These are phyloP conservation scores for Pseudogymnoascus sp. DNA, from an alignment of 2,329 filamentous ascomycete genomes.

Conservation along the genomic window DNA sequence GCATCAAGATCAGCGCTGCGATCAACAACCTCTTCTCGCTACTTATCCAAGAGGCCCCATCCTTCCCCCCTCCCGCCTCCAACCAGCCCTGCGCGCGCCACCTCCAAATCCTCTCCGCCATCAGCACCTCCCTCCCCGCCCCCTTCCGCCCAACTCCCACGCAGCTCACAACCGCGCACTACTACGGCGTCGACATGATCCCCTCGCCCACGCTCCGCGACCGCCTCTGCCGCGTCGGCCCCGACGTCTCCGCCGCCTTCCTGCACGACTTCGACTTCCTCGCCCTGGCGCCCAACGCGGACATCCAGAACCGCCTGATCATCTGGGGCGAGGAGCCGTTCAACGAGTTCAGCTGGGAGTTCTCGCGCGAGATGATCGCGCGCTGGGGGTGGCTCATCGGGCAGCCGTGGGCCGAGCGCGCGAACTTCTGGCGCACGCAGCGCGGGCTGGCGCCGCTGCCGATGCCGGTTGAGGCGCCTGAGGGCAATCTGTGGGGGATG, in stretches of 20 bases:
- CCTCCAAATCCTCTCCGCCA: constrained; percentile 23
- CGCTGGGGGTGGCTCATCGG: constrained; percentile 36
- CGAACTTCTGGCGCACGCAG: constrained; percentile 36
- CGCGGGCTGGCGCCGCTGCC: constrained; percentile 20
- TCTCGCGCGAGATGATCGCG: constrained; percentile 33
- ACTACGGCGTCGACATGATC: constrained; percentile 36
- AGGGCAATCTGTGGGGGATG: not conserved
- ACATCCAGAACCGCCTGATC: constrained; percentile 27
- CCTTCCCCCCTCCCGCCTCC: constrained; percentile 28
- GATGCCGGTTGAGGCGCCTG: not conserved
- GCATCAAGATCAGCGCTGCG: constrained; percentile 29
- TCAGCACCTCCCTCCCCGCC: constrained; percentile 29
- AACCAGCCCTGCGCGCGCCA: constrained; percentile 24
- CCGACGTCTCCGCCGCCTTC: constrained; percentile 33
- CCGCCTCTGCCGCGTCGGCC: constrained; percentile 29
- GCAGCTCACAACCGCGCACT: constrained; percentile 35
- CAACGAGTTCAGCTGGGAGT: constrained; percentile 37
- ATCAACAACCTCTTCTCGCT: constrained; percentile 31
- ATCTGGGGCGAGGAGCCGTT: constrained; percentile 37
- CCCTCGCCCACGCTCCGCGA: constrained; percentile 35
- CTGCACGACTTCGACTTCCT: constrained; percentile 30
- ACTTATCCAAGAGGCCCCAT: constrained; percentile 26
- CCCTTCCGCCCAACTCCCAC: constrained; percentile 32
- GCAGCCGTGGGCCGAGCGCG: constrained; percentile 32
- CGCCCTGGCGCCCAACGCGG: not conserved